phyloP scores from a whole-genome alignment of 352 stramenopile species.

The Pythium myriotylum region DNA sequence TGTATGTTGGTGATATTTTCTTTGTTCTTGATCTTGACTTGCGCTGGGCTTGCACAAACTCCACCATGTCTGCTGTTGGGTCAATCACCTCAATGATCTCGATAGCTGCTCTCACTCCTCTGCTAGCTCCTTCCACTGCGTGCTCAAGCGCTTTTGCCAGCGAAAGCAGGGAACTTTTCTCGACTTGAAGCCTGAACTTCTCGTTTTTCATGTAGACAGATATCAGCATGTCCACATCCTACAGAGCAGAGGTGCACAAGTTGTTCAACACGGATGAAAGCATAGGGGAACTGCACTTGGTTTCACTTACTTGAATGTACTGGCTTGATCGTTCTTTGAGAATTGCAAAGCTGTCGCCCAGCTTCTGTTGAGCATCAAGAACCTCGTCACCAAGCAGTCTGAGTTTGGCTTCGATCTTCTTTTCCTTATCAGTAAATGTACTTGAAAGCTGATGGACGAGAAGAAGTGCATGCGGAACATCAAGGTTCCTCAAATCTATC shows the following conservation, averaged over 20 bases:
- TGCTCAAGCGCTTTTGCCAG: slow-evolving; percentile 74
- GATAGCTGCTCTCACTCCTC: slow-evolving; percentile 42
- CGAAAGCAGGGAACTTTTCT: slow-evolving; percentile 76
- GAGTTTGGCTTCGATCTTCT: slow-evolving; percentile 27
- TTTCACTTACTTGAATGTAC: slow-evolving; percentile 58
- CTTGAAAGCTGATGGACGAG: slow-evolving; percentile 27
- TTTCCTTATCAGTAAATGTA: slow-evolving; percentile 31
- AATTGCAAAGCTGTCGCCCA: slow-evolving; percentile 18
- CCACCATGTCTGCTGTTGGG: slow-evolving; percentile 51
- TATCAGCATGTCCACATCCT: slow-evolving; percentile 80
- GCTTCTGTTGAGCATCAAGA: slow-evolving; percentile 37
- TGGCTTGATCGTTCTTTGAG: slow-evolving; percentile 49
- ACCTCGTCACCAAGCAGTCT: slow-evolving; percentile 42
- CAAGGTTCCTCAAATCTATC: slow-evolving; percentile 27
- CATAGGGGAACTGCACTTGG: background rate
- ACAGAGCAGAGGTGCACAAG: background rate
- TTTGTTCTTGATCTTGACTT: slow-evolving; percentile 49
- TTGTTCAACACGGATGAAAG: background rate
- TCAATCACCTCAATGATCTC: slow-evolving; percentile 56
- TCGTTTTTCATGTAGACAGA: slow-evolving; percentile 87
- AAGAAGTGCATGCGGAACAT: slow-evolving; percentile 23
- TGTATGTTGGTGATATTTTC: slow-evolving; percentile 44
- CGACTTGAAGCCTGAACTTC: slow-evolving; percentile 80
- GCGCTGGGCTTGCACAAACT: slow-evolving; percentile 63
- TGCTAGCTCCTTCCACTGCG: slow-evolving; percentile 42